Conservation (phyloP, 805 yeast genomes). For the Clavispora vitiphila region DNA sequence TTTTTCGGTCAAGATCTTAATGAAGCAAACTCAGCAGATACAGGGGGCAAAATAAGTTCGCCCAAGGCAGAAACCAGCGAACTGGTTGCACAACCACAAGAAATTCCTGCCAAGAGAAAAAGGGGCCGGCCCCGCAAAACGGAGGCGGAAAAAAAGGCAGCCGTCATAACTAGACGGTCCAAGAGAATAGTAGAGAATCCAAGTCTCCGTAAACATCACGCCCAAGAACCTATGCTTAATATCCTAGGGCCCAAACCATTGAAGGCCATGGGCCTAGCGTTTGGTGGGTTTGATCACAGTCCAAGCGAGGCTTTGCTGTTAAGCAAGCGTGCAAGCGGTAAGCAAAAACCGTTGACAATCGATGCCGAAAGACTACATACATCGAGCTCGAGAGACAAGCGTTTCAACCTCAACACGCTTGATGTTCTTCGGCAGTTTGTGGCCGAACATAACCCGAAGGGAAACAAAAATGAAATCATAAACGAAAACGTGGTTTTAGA, state of each 20-base stretch:
- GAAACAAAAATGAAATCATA: conserved; percentile 10
- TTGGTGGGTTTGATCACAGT: conserved; percentile 1
- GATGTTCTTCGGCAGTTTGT: conserved; percentile 35
- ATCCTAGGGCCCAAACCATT: conserved; percentile 7
- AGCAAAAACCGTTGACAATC: conserved; percentile 25
- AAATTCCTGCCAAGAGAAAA: conserved; percentile 8
- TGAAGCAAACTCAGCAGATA: neutral
- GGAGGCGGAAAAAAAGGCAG: conserved; percentile 7
- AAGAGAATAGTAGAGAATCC: conserved; percentile 13
- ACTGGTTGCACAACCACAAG: neutral
- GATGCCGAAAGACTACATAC: conserved; percentile 26
- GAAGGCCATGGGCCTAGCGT: conserved; percentile 6
- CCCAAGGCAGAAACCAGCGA: neutral
- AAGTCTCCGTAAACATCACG: conserved; percentile 7
- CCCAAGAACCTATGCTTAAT: conserved; percentile 1
- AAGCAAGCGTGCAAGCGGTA: conserved; percentile 17
- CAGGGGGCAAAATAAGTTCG: neutral
- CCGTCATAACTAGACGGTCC: conserved; percentile 11
- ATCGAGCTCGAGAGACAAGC: conserved; percentile 17
- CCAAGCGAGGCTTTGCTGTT: conserved; percentile 5
- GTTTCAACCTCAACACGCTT: conserved; percentile 27
- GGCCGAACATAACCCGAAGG: conserved; percentile 22
- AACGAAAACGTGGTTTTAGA: conserved; percentile 23
- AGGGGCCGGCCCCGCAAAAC: conserved; percentile 15
- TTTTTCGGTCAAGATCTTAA: neutral